A percentile compares a stretch with the other conserved stretches of the same genome.
phyloP scores from a whole-genome alignment of 2,329 filamentous ascomycete species.

The Thermoascus crustaceus region DNA sequence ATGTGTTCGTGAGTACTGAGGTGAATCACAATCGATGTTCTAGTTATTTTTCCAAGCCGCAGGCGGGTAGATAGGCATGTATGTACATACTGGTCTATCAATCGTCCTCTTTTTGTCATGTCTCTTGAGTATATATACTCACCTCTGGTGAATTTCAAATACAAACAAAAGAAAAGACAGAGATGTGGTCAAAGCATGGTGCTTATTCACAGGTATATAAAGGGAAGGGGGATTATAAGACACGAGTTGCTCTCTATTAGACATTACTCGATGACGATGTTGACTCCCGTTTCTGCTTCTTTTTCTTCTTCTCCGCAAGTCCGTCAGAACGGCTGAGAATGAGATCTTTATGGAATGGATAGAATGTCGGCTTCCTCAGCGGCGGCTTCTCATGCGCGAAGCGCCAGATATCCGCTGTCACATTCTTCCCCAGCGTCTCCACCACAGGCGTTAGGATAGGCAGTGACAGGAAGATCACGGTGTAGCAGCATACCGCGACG shows the following conservation, averaged over 20 bases:
- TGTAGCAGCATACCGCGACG: slow-evolving; percentile 13
- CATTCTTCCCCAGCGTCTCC: slow-evolving; percentile 12
- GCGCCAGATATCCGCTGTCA: slow-evolving; percentile 10
- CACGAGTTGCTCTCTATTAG: not conserved
- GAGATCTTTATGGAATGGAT: slow-evolving; percentile 10
- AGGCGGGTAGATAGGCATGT: no score
- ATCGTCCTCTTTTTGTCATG: no score
- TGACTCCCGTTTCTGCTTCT: not conserved
- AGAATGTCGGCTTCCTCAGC: slow-evolving; percentile 10
- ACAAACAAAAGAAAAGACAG: no score
- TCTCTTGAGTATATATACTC: no score
- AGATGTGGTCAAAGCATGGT: no score
- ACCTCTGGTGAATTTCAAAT: no score
- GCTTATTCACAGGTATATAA: no score
- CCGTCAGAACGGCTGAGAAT: slow-evolving; percentile 2
- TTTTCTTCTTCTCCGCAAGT: not conserved
- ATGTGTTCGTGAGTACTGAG: no score
- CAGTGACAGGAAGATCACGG: slow-evolving; percentile 10
- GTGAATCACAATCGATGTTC: no score
- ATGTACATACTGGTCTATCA: no score
- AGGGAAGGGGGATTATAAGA: not conserved
- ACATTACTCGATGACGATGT: not conserved
- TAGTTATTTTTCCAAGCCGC: no score
- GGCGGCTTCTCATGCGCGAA: slow-evolving; percentile 9
- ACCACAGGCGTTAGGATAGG: slow-evolving; percentile 15